Percentiles rank a stretch among this genome's conserved stretches.
phyloP scores from a whole-genome alignment of 108 stramenopile genomes.

The Cyclotella kingstonii region DNA sequence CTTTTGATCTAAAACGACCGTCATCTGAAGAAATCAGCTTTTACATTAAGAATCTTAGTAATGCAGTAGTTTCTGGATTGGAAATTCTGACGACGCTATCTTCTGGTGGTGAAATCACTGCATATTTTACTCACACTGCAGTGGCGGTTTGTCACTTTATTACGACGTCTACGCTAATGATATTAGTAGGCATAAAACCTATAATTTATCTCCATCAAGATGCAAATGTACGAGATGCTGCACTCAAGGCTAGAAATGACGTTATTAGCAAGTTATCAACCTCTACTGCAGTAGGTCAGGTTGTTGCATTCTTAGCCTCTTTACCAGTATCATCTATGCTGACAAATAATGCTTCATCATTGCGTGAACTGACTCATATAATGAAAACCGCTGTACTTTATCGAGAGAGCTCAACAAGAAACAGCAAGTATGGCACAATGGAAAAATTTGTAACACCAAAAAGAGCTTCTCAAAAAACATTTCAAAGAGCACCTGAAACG shows the following conservation, averaged over 20 bases:
- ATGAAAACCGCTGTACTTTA: constrained; percentile 20
- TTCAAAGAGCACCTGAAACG: constrained; percentile 1
- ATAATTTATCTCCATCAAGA: constrained; percentile 35
- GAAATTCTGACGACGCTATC: constrained; percentile 26
- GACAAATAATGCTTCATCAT: constrained; percentile 17
- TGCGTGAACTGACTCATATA: constrained; percentile 11
- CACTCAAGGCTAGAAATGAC: constrained; percentile 25
- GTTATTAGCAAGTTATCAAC: constrained; percentile 25
- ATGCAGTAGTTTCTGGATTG: constrained; percentile 24
- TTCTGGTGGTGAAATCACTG: constrained; percentile 20
- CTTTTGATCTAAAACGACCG: constrained; percentile 14
- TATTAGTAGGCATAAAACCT: constrained; percentile 21
- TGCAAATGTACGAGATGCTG: constrained; percentile 12
- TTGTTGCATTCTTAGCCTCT: constrained; percentile 33
- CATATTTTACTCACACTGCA: constrained; percentile 9
- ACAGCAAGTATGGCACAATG: constrained; percentile 31
- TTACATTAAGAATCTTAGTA: constrained; percentile 22
- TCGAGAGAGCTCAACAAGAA: constrained; percentile 6
- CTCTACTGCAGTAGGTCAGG: constrained; percentile 36
- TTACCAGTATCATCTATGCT: constrained; percentile 13
- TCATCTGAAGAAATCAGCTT: not conserved
- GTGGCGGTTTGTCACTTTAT: constrained; percentile 15
- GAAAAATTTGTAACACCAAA: constrained; percentile 41
- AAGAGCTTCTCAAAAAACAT: constrained; percentile 28
- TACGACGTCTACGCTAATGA: constrained; percentile 17